Evolutionary conservation across 2,329 filamentous ascomycete species (phyloP).

Genomic region (Anthostomella pinea): DNA sequence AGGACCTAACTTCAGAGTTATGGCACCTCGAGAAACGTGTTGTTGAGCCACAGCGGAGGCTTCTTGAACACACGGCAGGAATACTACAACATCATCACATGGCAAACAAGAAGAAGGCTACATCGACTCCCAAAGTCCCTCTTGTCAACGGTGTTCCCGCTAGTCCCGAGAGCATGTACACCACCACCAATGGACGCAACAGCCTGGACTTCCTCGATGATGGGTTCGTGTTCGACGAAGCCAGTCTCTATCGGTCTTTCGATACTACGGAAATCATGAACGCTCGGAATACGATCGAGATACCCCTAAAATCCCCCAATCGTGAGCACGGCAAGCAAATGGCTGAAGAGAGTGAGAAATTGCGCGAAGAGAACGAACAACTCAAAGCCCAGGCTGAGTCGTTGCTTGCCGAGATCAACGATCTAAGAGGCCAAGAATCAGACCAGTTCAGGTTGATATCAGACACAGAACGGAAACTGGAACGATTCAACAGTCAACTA

Average conservation of each 20-base stretch:
- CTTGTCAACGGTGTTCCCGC: conserved; percentile 61
- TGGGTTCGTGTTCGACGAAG: conserved; percentile 71
- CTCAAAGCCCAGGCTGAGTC: conserved; percentile 35
- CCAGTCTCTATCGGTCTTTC: conserved; percentile 67
- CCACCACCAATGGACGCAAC: conserved; percentile 60
- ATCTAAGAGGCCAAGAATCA: conserved; percentile 33
- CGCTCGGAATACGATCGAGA: conserved; percentile 47
- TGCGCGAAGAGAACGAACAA: conserved; percentile 44
- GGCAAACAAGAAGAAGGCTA: conserved; percentile 57
- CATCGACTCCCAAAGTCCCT: conserved; percentile 40
- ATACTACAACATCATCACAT: conserved; percentile 89
- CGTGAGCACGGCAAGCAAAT: conserved; percentile 52
- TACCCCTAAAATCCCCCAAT: conserved; percentile 56
- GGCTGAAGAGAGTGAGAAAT: conserved; percentile 44
- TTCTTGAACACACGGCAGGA: conserved; percentile 88
- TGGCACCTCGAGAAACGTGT: conserved; percentile 75
- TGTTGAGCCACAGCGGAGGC: conserved; percentile 68
- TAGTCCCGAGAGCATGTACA: conserved; percentile 74
- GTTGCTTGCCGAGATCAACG: conserved; percentile 35
- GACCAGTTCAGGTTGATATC: conserved; percentile 51
- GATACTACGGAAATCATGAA: conserved; percentile 57
- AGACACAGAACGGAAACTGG: conserved; percentile 63
- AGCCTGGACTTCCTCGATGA: conserved; percentile 54
- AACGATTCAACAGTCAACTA: conserved; percentile 64
- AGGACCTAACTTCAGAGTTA: conserved; percentile 78